These are phyloP conservation scores for Aspergillus jensenii DNA, from an alignment of 2,329 filamentous ascomycete species.

Conservation along the genomic window DNA sequence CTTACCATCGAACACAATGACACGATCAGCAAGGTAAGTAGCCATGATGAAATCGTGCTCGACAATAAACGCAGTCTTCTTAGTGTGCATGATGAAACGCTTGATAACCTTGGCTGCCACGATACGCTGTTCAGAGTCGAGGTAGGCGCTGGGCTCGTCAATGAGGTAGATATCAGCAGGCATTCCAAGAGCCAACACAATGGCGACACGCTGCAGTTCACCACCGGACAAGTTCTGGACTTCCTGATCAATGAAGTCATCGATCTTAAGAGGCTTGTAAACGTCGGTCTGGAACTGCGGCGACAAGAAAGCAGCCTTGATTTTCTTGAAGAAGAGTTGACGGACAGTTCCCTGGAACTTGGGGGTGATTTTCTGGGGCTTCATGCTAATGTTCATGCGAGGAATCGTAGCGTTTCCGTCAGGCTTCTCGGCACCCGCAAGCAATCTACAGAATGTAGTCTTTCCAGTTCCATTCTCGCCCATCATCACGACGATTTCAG, in stretches of 20 bases:
- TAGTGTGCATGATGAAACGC: slow-evolving; percentile 99
- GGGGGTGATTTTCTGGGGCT: slow-evolving; percentile 98
- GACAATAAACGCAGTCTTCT: slow-evolving; percentile 98
- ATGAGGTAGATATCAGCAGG: slow-evolving; percentile 98
- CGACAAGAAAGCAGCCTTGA: slow-evolving; percentile 92
- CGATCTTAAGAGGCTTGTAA: slow-evolving; percentile 97
- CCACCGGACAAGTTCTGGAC: slow-evolving; percentile 98
- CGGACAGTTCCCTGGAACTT: slow-evolving; percentile 97
- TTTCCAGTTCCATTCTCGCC: slow-evolving; percentile 99
- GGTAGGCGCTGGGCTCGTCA: slow-evolving; percentile 94
- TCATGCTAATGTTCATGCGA: slow-evolving; percentile 97
- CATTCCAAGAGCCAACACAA: slow-evolving; percentile 91
- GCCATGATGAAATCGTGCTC: slow-evolving; percentile 99
- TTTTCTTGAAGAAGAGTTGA: slow-evolving; percentile 99
- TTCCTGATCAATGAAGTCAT: slow-evolving; percentile 99
- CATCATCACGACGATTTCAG: slow-evolving; percentile 99
- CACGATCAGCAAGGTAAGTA: slow-evolving; percentile 79
- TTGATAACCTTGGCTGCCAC: slow-evolving; percentile 97
- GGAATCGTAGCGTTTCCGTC: slow-evolving; percentile 77
- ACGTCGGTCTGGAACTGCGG: slow-evolving; percentile 99
- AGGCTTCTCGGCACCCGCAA: slow-evolving; percentile 90
- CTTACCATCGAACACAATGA: slow-evolving; percentile 97
- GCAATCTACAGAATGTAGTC: slow-evolving; percentile 96
- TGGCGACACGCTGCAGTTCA: slow-evolving; percentile 98
- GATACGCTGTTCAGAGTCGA: slow-evolving; percentile 99